Evolutionary conservation across 345 rosid genomes (phyloP), one percentile per base, ranked within the genome.

Genomic region (Salix suchowensis): DNA sequence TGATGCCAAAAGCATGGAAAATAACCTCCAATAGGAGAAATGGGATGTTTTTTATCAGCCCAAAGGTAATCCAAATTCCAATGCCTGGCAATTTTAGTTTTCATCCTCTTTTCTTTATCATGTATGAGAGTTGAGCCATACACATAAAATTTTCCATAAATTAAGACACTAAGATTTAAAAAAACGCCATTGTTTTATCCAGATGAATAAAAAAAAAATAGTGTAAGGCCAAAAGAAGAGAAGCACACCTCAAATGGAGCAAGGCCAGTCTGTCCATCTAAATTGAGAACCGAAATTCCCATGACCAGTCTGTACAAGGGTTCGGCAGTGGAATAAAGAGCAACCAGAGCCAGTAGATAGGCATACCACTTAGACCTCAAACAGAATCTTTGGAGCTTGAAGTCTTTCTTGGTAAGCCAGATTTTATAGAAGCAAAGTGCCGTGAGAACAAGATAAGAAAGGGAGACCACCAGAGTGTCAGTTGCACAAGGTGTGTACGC

Each of bases 401-500:
- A 84, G 90, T 93, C 90, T 79, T 88, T 91, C 75, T 76, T 77
- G 40, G 60, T 92, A 74, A 90, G 87, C 98, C 98, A 96, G 74
- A 92, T 77, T 16, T 98, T 88, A 65, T 92, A 92, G 64, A 87
- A 74, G 81, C 98, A 93, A 3, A 96, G 84, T 18, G 87, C 85
- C 79, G 90, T 81, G 66, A 96, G 88, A 78, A 82, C 86, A 84
- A 96, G 61, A 78, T 96, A 90, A 71, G 97, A 86, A 68, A 90
- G 24, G 5, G 84, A 77, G 39, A 93, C 65, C 73, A 93, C 99
- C 81, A 93, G 78, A 65, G 95, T 87, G 81, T 93, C 90, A 26
- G 94, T 84, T 54, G 92, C 97, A 86, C 99, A 93, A 32, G 99
- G 99, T 67, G 99, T 93, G 84, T 93, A 96, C 61, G 89, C 91